These are phyloP conservation scores for Fallopia convolvulus DNA, from an alignment of 148 eudicot genomes.

Conservation along the genomic window DNA sequence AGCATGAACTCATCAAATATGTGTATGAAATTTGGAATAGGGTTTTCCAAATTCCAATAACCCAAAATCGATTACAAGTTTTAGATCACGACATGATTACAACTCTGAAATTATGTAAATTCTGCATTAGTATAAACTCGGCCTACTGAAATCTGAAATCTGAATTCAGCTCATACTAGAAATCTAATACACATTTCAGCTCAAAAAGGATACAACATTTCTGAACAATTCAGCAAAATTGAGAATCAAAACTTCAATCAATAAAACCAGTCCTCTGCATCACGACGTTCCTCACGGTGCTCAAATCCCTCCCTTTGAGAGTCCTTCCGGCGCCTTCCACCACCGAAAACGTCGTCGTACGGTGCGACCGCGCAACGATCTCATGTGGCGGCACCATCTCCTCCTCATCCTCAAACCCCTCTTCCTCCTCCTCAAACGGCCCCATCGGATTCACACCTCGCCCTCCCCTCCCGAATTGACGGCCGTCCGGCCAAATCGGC, in stretches of 20 bases:
- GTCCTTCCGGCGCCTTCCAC: conserved; percentile 3
- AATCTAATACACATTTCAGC: too few species aligned
- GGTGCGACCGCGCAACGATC: background rate
- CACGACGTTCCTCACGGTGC: background rate
- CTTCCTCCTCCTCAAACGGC: background rate
- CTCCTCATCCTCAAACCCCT: background rate
- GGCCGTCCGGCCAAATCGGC: background rate
- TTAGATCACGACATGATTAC: too few species aligned
- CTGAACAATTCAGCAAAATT: background rate
- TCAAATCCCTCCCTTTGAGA: conserved; percentile 2
- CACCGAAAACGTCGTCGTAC: conserved; percentile 11
- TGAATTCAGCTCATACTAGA: too few species aligned
- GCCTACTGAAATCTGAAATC: too few species aligned
- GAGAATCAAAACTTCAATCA: background rate
- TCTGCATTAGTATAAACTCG: too few species aligned
- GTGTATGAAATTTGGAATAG: too few species aligned
- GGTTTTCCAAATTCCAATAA: too few species aligned
- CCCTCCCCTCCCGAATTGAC: background rate
- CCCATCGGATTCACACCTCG: background rate
- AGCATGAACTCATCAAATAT: too few species aligned
- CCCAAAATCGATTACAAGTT: too few species aligned
- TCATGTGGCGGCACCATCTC: conserved; percentile 10
- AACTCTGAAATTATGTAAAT: too few species aligned
- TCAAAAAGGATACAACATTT: too few species aligned
- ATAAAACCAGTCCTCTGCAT: conserved; percentile 6